Conservation (phyloP, 306 rosid species). For the Citrullus amarus region DNA sequence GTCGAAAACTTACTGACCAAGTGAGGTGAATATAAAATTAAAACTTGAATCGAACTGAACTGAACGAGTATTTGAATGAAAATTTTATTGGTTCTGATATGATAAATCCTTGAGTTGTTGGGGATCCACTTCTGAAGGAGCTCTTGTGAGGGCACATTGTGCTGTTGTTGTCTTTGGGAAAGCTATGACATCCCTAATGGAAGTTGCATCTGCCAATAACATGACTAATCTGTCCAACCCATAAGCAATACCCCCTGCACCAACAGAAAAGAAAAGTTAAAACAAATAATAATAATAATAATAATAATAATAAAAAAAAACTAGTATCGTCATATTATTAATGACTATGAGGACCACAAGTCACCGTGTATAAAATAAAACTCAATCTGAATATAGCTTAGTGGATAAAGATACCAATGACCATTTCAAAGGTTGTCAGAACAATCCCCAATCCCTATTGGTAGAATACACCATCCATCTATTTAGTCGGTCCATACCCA, state of each 20-base stretch:
- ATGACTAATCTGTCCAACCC: conserved; percentile 89
- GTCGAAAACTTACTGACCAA: background rate
- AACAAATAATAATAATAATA: no score
- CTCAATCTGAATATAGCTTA: no score
- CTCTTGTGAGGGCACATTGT: conserved; percentile 78
- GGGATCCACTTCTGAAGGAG: conserved; percentile 85
- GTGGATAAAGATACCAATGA: background rate
- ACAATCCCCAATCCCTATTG: background rate
- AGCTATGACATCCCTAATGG: conserved; percentile 92
- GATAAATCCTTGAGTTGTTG: conserved; percentile 73
- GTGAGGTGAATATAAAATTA: background rate
- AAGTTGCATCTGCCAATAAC: conserved; percentile 74
- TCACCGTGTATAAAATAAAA: background rate
- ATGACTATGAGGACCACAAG: background rate
- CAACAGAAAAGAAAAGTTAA: background rate
- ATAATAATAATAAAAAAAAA: no score
- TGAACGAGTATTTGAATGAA: background rate
- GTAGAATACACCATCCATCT: background rate
- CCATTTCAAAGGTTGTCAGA: no score
- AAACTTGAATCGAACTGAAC: background rate
- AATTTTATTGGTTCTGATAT: conserved; percentile 16
- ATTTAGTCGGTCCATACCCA: background rate
- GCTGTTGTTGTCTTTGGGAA: conserved; percentile 94
- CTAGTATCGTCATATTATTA: background rate
- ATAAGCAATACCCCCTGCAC: conserved; percentile 79